phyloP scores from a whole-genome alignment of 2,329 filamentous ascomycete species.

The Penicillium janthinellum region DNA sequence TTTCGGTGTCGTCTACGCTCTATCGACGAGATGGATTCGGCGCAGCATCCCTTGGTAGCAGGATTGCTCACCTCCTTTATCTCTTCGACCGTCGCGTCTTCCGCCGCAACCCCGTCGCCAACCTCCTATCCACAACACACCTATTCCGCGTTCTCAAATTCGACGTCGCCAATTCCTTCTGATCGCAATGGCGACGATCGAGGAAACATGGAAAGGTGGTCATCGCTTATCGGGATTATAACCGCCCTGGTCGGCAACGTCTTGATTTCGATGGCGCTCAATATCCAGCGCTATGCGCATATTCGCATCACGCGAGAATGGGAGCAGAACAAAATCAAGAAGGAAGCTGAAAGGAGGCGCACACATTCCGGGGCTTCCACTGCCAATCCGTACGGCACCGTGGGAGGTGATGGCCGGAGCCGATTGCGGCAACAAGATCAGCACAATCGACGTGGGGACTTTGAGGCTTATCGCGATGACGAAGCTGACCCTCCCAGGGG shows the following conservation, averaged over 20 bases:
- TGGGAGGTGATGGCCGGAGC: constrained; percentile 23
- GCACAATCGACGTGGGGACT: constrained; percentile 24
- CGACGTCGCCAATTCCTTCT: constrained; percentile 18
- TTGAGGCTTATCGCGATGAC: constrained; percentile 31
- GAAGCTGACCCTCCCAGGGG: constrained; percentile 35
- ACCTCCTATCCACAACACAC: constrained; percentile 21
- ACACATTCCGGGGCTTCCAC: constrained; percentile 25
- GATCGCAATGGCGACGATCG: constrained; percentile 24
- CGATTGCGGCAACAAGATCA: constrained; percentile 15
- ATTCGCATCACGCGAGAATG: constrained; percentile 76
- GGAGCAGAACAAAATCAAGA: constrained; percentile 58
- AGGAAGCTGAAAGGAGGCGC: constrained; percentile 57
- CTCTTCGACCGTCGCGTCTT: constrained; percentile 27
- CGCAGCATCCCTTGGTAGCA: constrained; percentile 30
- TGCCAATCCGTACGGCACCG: constrained; percentile 48
- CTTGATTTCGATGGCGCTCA: constrained; percentile 91
- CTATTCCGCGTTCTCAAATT: constrained; percentile 15
- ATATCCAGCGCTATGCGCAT: constrained; percentile 95
- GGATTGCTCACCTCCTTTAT: constrained; percentile 32
- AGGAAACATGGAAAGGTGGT: constrained; percentile 61
- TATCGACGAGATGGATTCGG: constrained; percentile 27
- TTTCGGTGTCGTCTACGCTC: background rate
- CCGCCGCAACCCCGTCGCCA: constrained; percentile 18
- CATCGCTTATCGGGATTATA: constrained; percentile 89
- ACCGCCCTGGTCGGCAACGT: constrained; percentile 92